Percentiles rank a stretch among this genome's conserved stretches.
Conservation (phyloP, 306 rosid species). For the Vigna trinervia region DNA sequence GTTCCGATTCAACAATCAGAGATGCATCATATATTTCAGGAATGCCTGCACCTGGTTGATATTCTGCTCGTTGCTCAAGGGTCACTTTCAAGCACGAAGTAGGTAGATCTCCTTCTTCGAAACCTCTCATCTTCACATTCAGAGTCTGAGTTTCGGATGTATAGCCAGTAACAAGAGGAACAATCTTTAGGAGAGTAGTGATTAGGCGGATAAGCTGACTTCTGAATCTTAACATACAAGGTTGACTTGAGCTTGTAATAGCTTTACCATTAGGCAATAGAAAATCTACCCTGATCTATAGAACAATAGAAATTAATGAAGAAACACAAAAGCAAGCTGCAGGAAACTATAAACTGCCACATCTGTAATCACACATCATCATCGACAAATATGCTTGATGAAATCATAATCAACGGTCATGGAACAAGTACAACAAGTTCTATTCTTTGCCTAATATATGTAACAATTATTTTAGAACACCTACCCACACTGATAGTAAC, state of each 20-base stretch:
- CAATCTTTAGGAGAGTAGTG: constrained; percentile 66
- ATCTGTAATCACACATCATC: background rate
- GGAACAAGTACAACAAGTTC: background rate
- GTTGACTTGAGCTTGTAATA: constrained; percentile 74
- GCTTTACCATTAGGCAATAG: constrained; percentile 62
- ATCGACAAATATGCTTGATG: background rate
- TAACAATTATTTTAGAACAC: background rate
- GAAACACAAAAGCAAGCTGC: constrained; percentile 29
- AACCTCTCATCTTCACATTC: constrained; percentile 69
- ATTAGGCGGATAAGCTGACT: constrained; percentile 79
- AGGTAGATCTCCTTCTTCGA: constrained; percentile 62
- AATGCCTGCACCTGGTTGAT: constrained; percentile 78
- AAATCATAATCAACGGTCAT: background rate
- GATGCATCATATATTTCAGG: constrained; percentile 83
- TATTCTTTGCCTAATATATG: background rate
- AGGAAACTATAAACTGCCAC: constrained; percentile 8
- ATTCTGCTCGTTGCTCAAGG: constrained; percentile 77
- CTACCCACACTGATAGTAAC: background rate
- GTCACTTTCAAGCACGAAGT: constrained; percentile 76
- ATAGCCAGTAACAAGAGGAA: constrained; percentile 74
- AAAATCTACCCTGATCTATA: constrained; percentile 70
- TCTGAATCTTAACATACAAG: constrained; percentile 77
- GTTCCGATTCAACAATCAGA: constrained; percentile 62
- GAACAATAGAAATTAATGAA: constrained; percentile 25
- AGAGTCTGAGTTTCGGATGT: constrained; percentile 70